phyloP scores from a whole-genome alignment of 768 basidiomycete genomes.

The Amylocystis lapponica region DNA sequence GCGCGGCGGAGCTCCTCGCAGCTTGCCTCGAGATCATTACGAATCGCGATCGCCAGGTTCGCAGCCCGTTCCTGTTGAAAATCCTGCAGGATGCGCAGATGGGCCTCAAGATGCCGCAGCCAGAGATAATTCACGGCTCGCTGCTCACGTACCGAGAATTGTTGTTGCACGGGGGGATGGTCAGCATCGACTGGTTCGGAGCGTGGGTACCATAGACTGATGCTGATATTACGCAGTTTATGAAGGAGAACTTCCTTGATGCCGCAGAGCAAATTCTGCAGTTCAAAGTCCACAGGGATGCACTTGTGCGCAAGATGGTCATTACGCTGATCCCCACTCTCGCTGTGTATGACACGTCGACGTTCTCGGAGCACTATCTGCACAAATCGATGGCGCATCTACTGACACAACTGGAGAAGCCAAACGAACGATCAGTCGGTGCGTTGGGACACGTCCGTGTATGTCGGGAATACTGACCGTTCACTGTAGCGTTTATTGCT shows the following conservation, averaged over 20 bases:
- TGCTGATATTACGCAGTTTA: conserved; percentile 54
- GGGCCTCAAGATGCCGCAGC: conserved; percentile 71
- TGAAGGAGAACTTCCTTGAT: conserved; percentile 81
- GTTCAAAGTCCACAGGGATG: conserved; percentile 84
- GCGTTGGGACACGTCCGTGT: conserved; percentile 3
- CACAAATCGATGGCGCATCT: conserved; percentile 94
- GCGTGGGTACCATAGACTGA: conserved; percentile 2
- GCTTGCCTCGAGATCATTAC: conserved; percentile 87
- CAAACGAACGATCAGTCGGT: conserved; percentile 86
- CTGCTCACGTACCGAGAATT: conserved; percentile 88
- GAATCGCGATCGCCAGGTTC: conserved; percentile 60
- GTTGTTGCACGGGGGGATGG: conserved; percentile 90
- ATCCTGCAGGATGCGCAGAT: conserved; percentile 87
- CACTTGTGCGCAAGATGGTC: conserved; percentile 87
- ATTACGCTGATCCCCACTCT: conserved; percentile 94
- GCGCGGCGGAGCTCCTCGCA: conserved; percentile 89
- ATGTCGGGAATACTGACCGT: background rate
- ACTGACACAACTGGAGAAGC: conserved; percentile 81
- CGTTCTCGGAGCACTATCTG: conserved; percentile 85
- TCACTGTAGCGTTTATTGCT: conserved; percentile 71
- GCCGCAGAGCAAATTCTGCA: conserved; percentile 87
- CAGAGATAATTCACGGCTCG: conserved; percentile 91
- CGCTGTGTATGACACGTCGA: conserved; percentile 90
- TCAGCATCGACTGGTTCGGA: conserved; percentile 31
- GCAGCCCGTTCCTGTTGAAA: conserved; percentile 63